Evolutionary conservation across 2,329 filamentous ascomycete genomes (phyloP).

Genomic region (Botrytis hyacinthi): DNA sequence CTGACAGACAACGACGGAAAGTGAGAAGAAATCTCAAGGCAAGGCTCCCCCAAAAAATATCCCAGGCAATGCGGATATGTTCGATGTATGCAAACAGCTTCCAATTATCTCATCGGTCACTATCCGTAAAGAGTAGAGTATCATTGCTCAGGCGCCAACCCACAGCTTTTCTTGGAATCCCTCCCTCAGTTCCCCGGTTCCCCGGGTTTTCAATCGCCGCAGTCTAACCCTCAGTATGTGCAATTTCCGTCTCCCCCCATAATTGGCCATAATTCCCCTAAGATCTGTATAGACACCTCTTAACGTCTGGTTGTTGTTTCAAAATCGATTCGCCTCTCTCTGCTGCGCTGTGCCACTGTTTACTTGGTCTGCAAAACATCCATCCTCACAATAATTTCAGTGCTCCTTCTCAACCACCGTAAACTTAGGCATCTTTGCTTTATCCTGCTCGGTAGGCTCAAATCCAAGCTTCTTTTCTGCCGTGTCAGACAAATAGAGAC

Average conservation of each 20-base stretch:
- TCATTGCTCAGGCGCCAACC: neutral
- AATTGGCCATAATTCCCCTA: neutral
- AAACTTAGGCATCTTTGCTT: slow-evolving; percentile 66
- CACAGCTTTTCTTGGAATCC: neutral
- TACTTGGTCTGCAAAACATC: neutral
- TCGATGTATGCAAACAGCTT: neutral
- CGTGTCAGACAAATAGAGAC: slow-evolving; percentile 70
- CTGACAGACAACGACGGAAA: neutral
- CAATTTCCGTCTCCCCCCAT: neutral
- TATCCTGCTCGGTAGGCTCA: slow-evolving; percentile 70
- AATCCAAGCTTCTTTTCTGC: slow-evolving; percentile 73
- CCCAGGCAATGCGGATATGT: neutral
- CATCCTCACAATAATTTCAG: neutral
- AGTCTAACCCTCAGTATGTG: neutral
- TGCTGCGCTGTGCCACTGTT: neutral
- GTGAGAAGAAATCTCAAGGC: neutral
- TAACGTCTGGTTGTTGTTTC: neutral
- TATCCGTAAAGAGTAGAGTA: too few relatives aligned
- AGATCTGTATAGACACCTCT: neutral
- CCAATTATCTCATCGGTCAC: neutral
- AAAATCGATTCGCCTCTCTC: neutral
- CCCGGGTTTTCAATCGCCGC: neutral
- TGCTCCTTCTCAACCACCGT: slow-evolving; percentile 53
- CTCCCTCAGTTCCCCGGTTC: neutral
- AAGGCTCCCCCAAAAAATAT: too few relatives aligned